Conservation (phyloP, 108 stramenopile species). For the Licmophora abbreviata region DNA sequence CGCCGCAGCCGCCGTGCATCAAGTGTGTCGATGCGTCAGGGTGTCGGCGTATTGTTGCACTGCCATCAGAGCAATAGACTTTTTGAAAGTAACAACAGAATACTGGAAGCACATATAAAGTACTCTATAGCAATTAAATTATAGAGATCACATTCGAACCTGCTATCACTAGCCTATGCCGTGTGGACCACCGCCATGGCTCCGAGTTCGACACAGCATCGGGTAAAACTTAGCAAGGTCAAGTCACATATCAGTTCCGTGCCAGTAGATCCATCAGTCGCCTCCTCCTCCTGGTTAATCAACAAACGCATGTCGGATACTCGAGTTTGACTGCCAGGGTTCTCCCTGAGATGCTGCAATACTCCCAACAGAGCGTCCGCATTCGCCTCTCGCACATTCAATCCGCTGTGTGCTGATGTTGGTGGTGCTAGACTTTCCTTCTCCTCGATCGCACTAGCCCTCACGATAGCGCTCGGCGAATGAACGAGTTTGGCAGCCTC, state of each 20-base stretch:
- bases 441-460: conserved; percentile 56
- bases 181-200: conserved; percentile 42
- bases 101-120: too few relatives aligned
- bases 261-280: too few relatives aligned
- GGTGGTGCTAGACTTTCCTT: conserved; percentile 20
- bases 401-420: conserved; percentile 24
- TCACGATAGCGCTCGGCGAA: conserved; percentile 22
- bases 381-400: conserved; percentile 47
- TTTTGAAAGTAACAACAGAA: too few relatives aligned
- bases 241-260: conserved; percentile 50
- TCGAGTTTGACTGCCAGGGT: conserved; percentile 4
- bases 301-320: conserved; percentile 18
- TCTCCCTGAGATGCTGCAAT: conserved; percentile 12
- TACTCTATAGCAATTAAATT: too few relatives aligned
- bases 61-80: too few relatives aligned
- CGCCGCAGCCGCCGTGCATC: conserved; percentile 60
- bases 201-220: conserved; percentile 66
- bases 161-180: not conserved
- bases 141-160: too few relatives aligned
- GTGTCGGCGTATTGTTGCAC: conserved; percentile 10
- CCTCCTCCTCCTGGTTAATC: not conserved
- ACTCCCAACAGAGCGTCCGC: conserved; percentile 24
- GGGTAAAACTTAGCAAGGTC: conserved; percentile 55
- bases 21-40: conserved; percentile 60
- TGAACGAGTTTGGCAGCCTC: conserved; percentile 30